These are phyloP conservation scores for Iris macrosiphon DNA, from an alignment of 106 monocot species.

Conservation along the genomic window DNA sequence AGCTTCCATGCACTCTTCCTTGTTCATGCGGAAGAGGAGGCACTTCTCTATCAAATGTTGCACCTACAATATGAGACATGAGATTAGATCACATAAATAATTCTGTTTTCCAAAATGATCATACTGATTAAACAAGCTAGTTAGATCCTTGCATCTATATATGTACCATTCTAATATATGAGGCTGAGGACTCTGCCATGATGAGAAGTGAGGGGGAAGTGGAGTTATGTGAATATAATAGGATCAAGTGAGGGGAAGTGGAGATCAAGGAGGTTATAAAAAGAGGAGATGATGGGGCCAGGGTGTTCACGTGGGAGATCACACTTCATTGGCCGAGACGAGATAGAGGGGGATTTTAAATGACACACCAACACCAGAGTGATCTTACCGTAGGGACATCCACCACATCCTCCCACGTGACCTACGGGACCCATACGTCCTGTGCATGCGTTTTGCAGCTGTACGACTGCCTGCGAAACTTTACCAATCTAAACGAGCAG, in stretches of 20 bases:
- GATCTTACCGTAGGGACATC: too few relatives aligned
- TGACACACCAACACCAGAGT: too few relatives aligned
- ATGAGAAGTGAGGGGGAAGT: not conserved
- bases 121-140: not conserved
- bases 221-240: not conserved
- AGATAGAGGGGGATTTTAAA: constrained; percentile 36
- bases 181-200: constrained; percentile 59
- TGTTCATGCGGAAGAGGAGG: constrained; percentile 56
- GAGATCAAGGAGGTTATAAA: not conserved
- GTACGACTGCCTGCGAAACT: too few relatives aligned
- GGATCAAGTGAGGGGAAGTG: not conserved
- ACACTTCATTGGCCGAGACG: constrained; percentile 41
- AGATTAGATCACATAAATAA: too few relatives aligned
- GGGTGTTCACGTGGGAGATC: constrained; percentile 34
- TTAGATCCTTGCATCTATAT: not conserved
- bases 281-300: constrained; percentile 13
- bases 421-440: too few relatives aligned
- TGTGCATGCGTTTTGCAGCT: too few relatives aligned
- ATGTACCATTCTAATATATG: constrained; percentile 58
- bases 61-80: constrained; percentile 32
- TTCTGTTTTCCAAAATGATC: too few relatives aligned
- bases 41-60: constrained; percentile 87
- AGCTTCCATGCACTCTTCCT: constrained; percentile 72
- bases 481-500: too few relatives aligned
- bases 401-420: too few relatives aligned